Conservation (phyloP, 148 eudicot genomes). For the Suaeda aralocaspica region DNA sequence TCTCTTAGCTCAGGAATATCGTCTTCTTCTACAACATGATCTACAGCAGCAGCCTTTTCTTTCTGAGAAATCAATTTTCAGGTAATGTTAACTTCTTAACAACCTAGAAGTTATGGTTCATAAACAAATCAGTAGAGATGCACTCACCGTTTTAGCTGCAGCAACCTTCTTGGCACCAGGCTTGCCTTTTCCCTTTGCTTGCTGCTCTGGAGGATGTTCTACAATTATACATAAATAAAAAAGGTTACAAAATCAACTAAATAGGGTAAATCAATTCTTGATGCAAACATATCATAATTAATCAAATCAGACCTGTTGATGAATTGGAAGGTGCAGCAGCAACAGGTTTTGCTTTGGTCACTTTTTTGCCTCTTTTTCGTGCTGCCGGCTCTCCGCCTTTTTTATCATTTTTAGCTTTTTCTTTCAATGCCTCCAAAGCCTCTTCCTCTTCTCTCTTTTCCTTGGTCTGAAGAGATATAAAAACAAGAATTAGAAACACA, state of each 20-base stretch:
- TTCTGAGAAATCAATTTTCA: constrained; percentile 10
- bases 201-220: constrained; percentile 42
- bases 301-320: constrained; percentile 42
- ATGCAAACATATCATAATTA: background rate
- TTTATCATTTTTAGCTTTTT: constrained; percentile 25
- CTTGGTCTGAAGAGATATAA: constrained; percentile 42
- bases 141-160: constrained; percentile 57
- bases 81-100: background rate
- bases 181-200: constrained; percentile 49
- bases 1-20: constrained; percentile 47
- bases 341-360: constrained; percentile 37
- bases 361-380: constrained; percentile 47
- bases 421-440: constrained; percentile 21
- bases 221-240: background rate
- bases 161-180: constrained; percentile 66
- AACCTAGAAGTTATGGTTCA: background rate
- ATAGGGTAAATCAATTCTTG: background rate
- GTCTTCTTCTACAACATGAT: constrained; percentile 46
- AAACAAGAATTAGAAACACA: background rate
- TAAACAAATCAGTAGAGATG: background rate
- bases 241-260: background rate
- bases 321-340: constrained; percentile 26
- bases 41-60: constrained; percentile 36
- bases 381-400: constrained; percentile 3
- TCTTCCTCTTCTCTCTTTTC: constrained; percentile 48